These are phyloP conservation scores for Cladosporium phlei DNA, from an alignment of 2,329 filamentous ascomycete genomes.

Conservation along the genomic window DNA sequence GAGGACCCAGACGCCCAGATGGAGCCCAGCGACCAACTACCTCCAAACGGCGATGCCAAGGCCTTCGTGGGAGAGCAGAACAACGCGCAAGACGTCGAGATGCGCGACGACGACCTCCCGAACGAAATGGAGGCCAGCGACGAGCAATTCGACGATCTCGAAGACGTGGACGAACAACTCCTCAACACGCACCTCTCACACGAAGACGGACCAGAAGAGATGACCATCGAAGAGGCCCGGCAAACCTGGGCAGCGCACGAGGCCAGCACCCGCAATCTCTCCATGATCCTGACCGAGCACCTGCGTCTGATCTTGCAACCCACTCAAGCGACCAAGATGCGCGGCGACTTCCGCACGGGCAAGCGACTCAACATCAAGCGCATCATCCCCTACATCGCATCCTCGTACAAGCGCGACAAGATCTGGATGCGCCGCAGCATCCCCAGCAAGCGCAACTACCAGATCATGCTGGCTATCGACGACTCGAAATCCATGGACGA, in stretches of 20 bases:
- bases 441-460: constrained; percentile 89
- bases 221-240: constrained; percentile 53
- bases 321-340: constrained; percentile 91
- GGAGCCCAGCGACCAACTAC: constrained; percentile 18
- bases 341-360: constrained; percentile 92
- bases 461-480: constrained; percentile 95
- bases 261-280: constrained; percentile 75
- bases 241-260: constrained; percentile 83
- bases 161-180: constrained; percentile 55
- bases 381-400: constrained; percentile 98
- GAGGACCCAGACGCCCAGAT: constrained; percentile 36
- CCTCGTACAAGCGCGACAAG: constrained; percentile 97
- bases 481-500: constrained; percentile 94
- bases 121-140: constrained; percentile 32
- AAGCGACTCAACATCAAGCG: constrained; percentile 99
- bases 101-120: constrained; percentile 21
- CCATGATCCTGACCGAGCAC: constrained; percentile 85
- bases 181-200: constrained; percentile 64
- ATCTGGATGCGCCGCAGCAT: constrained; percentile 97
- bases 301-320: constrained; percentile 92
- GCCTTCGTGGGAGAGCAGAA: constrained; percentile 44
- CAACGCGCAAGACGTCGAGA: constrained; percentile 37
- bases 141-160: constrained; percentile 34
- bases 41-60: constrained; percentile 33
- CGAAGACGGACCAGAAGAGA: constrained; percentile 16